A percentile compares a stretch with the other conserved stretches of the same genome.
These are phyloP conservation scores for Favolaschia claudopus DNA, from an alignment of 768 basidiomycete species.

Conservation along the genomic window DNA sequence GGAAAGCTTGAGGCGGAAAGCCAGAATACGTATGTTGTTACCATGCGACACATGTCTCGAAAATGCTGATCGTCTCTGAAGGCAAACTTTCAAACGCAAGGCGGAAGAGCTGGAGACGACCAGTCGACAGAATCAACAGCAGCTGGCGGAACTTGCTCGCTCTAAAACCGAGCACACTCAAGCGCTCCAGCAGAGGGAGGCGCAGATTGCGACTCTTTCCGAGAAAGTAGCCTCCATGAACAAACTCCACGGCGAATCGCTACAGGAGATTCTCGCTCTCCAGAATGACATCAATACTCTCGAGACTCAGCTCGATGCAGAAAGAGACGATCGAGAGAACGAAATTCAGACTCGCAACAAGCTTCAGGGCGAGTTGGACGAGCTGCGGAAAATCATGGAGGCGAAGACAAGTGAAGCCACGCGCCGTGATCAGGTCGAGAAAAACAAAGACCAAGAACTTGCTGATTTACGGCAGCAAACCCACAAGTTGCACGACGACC, in stretches of 20 bases:
- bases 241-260: constrained; percentile 58
- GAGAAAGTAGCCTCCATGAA: constrained; percentile 63
- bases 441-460: constrained; percentile 88
- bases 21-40: constrained; percentile 62
- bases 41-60: neutral
- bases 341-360: constrained; percentile 60
- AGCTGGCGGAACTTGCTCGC: constrained; percentile 79
- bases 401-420: constrained; percentile 89
- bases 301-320: constrained; percentile 65
- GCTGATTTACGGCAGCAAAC: constrained; percentile 71
- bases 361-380: constrained; percentile 85
- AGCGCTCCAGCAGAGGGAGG: constrained; percentile 81
- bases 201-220: constrained; percentile 63
- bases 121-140: constrained; percentile 74
- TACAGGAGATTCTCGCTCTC: constrained; percentile 71
- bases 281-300: constrained; percentile 74
- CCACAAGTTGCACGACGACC: constrained; percentile 66
- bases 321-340: constrained; percentile 57
- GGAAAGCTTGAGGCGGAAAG: constrained; percentile 71
- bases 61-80: constrained; percentile 38
- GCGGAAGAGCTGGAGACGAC: constrained; percentile 71
- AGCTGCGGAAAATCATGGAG: constrained; percentile 81
- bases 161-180: constrained; percentile 78
- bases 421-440: constrained; percentile 82
- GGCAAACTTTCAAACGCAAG: constrained; percentile 70